Evolutionary conservation across 495 filamentous ascomycete genomes (phyloP).

Genomic region (Podospora sp.): DNA sequence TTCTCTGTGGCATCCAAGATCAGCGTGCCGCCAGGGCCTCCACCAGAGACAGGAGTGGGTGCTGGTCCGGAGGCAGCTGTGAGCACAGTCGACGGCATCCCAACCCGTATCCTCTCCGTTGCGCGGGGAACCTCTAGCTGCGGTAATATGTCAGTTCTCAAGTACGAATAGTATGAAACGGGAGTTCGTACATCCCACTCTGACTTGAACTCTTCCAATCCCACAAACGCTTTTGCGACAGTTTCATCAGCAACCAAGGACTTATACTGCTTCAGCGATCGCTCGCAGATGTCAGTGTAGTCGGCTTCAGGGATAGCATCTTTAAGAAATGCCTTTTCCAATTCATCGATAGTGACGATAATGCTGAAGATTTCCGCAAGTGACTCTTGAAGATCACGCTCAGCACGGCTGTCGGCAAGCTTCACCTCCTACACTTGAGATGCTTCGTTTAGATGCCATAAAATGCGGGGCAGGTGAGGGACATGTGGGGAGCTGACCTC

Average conservation of each 20-base stretch:
- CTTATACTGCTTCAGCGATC: constrained; percentile 95
- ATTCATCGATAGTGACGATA: constrained; percentile 88
- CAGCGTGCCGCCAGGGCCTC: constrained; percentile 67
- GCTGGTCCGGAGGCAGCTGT: constrained; percentile 53
- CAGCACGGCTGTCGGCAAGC: constrained; percentile 77
- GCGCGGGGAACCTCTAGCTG: constrained; percentile 94
- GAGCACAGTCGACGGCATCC: constrained; percentile 69
- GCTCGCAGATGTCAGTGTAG: constrained; percentile 93
- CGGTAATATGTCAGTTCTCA: constrained; percentile 10
- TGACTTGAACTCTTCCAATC: constrained; percentile 90
- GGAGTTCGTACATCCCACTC: constrained; percentile 75
- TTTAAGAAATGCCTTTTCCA: constrained; percentile 96
- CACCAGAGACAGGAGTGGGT: constrained; percentile 47
- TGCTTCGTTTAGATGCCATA: background rate
- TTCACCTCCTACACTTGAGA: constrained; percentile 75
- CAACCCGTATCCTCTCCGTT: constrained; percentile 87
- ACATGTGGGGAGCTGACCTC: constrained; percentile 59
- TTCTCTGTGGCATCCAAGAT: constrained; percentile 90
- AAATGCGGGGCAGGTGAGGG: background rate
- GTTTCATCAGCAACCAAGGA: constrained; percentile 86
- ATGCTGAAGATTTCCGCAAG: constrained; percentile 98
- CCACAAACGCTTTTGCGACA: constrained; percentile 78
- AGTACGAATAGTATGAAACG: background rate
- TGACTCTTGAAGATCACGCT: constrained; percentile 93
- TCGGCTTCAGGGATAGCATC: constrained; percentile 89